phyloP scores from a whole-genome alignment of 371 early-diverging fungal genomes.

The Syncephalis plumigaleata region DNA sequence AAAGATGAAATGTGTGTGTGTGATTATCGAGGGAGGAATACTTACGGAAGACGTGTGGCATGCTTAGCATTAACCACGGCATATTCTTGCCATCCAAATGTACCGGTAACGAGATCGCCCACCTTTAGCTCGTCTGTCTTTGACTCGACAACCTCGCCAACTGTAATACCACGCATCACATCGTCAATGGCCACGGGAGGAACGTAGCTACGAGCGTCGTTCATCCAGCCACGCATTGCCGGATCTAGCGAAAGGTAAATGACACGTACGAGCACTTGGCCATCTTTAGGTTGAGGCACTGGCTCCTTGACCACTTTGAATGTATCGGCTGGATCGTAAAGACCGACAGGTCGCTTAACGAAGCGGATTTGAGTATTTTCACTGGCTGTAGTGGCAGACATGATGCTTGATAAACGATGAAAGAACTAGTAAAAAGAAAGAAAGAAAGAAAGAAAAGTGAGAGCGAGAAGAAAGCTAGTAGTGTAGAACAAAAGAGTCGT shows the following conservation, averaged over 20 bases:
- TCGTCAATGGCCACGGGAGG: conserved; percentile 25
- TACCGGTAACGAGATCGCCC: conserved; percentile 22
- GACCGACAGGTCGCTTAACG: conserved; percentile 4
- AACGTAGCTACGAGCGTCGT: conserved; percentile 15
- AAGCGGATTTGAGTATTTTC: conserved; percentile 6
- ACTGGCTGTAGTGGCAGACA: background rate
- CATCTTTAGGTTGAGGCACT: conserved; percentile 7
- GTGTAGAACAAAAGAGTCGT: too few relatives aligned
- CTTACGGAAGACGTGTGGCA: conserved; percentile 16
- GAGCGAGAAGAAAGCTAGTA: too few relatives aligned
- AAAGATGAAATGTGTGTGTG: too few relatives aligned
- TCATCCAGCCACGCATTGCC: conserved; percentile 21
- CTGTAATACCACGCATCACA: conserved; percentile 23
- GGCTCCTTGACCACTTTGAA: conserved; percentile 5
- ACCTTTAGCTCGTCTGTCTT: conserved; percentile 16
- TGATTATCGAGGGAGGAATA: conserved; percentile 13
- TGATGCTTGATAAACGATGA: too few relatives aligned
- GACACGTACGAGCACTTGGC: conserved; percentile 23
- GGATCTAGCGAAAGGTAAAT: conserved; percentile 34
- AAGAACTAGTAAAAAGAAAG: too few relatives aligned
- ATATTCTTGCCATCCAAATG: conserved; percentile 27
- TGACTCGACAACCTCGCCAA: conserved; percentile 27
- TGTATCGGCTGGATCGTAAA: conserved; percentile 2
- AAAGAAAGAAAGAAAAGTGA: too few relatives aligned
- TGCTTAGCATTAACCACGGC: conserved; percentile 16